Percentiles rank a stretch among this genome's conserved stretches.
Evolutionary conservation across 345 rosid genomes (phyloP).

Genomic region (Sonneratia caseolaris): DNA sequence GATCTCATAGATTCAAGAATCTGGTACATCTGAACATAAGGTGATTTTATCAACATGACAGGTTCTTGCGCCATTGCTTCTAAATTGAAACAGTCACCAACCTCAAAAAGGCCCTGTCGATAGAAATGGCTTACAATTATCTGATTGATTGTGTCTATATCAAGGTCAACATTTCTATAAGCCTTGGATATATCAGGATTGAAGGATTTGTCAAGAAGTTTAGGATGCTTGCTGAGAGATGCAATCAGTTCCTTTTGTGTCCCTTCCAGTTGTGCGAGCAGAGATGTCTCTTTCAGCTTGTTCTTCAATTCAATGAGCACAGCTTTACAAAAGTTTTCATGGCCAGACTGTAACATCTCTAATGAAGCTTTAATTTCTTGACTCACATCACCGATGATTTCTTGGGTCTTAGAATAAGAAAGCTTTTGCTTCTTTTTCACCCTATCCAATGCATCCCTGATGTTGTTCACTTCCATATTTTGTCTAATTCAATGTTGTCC

Average conservation of each 20-base stretch:
- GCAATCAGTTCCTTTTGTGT: conserved; percentile 45
- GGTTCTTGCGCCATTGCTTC: conserved; percentile 24
- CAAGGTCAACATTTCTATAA: conserved; percentile 52
- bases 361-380: conserved; percentile 39
- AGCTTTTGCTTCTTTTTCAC: conserved; percentile 58
- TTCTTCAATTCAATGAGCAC: conserved; percentile 36
- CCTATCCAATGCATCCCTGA: conserved; percentile 57
- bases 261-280: conserved; percentile 43
- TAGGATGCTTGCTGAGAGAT: conserved; percentile 42
- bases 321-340: conserved; percentile 26
- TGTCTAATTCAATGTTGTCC: neutral
- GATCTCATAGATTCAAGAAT: conserved; percentile 47
- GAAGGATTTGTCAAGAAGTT: conserved; percentile 46
- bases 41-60: conserved; percentile 23
- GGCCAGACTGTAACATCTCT: conserved; percentile 25
- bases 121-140: conserved; percentile 61
- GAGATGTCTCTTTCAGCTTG: conserved; percentile 38
- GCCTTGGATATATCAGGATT: conserved; percentile 65
- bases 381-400: conserved; percentile 12
- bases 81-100: conserved; percentile 57
- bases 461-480: conserved; percentile 33
- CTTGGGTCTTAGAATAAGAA: conserved; percentile 32
- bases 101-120: conserved; percentile 63
- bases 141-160: conserved; percentile 41
- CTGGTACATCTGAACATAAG: conserved; percentile 42